Evolutionary conservation across 2,329 filamentous ascomycete species (phyloP), one percentile per base, ranked within the genome.

Genomic region (Neofusicoccum cordaticola): DNA sequence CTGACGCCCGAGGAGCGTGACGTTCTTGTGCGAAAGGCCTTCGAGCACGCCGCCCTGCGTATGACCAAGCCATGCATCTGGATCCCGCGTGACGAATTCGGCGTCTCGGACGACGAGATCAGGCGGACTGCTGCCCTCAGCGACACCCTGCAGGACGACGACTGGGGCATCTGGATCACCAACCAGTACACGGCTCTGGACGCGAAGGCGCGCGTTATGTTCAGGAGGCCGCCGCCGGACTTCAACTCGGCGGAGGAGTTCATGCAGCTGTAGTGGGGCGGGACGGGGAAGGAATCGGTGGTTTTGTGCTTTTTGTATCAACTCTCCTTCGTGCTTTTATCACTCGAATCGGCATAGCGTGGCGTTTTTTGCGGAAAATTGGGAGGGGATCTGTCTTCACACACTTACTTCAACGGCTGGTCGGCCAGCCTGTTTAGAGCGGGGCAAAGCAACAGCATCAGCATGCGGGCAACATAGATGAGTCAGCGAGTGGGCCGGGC

Each of bases 151-250:
- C 85, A 88, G 68, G 83, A 84, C 53, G 90, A 93, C 74, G 94
- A 91, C 66, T 83, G 79, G 45, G 83, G 84, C 68, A 90, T 98
- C 61, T 97, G 93, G 91, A 93, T 98, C 74, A 96, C 91, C 71
- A 97, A 97, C 76, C 90, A 96, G 75, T 93, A 93, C 65, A 93
- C 94, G 19, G 91, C 92, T 9, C 81, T 98, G 70, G 92, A 97
- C 79, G 90, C 88, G 64, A 93, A 92, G 76, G 87, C 87, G 35
- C 87, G 90, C 17, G 92, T 96, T 4, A 86, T 96, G 42, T 97
- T 95, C 76, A 90, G 90, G 68, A 87, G 87, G 67, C 91, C 92
- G 66, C 93, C 93, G 15, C 93, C 93, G 0, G 93, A 97, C 27
- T 65, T 65, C 45, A 45, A 65, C 37, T 37, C 53, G n/a, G 53